Conservation (phyloP, 2,329 filamentous ascomycete genomes). For the Claviceps arundinis region DNA sequence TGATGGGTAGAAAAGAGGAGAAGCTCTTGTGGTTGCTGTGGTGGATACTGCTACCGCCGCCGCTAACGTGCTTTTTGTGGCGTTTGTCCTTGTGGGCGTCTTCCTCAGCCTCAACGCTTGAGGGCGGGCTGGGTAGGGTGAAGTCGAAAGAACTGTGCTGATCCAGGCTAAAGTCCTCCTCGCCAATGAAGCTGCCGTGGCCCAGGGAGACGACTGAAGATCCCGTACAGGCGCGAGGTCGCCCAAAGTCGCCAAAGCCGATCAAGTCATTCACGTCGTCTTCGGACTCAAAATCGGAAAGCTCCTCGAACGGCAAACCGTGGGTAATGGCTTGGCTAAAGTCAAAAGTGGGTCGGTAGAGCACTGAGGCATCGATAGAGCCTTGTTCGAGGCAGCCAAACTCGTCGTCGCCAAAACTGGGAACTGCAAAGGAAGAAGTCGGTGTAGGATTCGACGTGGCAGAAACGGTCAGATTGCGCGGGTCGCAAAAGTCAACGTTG, state of each 20-base stretch:
- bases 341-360: conserved; percentile 33
- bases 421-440: conserved; percentile 51
- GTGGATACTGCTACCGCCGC: conserved; percentile 30
- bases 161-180: conserved; percentile 65
- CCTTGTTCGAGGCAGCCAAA: conserved; percentile 33
- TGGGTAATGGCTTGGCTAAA: conserved; percentile 37
- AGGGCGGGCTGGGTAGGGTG: conserved; percentile 48
- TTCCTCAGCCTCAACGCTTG: conserved; percentile 17
- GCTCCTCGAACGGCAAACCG: conserved; percentile 68
- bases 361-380: conserved; percentile 31
- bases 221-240: conserved; percentile 54
- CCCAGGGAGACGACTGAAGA: conserved; percentile 56
- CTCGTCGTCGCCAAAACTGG: conserved; percentile 52
- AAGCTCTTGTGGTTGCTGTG: conserved; percentile 27
- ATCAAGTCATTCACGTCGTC: conserved; percentile 68
- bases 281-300: conserved; percentile 83
- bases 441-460: conserved; percentile 35
- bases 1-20: conserved; percentile 23
- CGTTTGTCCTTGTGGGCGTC: conserved; percentile 45
- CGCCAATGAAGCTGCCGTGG: conserved; percentile 64
- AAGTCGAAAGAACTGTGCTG: conserved; percentile 49
- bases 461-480: conserved; percentile 70
- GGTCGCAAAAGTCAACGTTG: conserved; percentile 81
- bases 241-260: conserved; percentile 53
- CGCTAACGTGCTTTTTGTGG: conserved; percentile 36